Evolutionary conservation across 2,329 filamentous ascomycete species (phyloP).

Genomic region (Coniochaeta pulveracea): DNA sequence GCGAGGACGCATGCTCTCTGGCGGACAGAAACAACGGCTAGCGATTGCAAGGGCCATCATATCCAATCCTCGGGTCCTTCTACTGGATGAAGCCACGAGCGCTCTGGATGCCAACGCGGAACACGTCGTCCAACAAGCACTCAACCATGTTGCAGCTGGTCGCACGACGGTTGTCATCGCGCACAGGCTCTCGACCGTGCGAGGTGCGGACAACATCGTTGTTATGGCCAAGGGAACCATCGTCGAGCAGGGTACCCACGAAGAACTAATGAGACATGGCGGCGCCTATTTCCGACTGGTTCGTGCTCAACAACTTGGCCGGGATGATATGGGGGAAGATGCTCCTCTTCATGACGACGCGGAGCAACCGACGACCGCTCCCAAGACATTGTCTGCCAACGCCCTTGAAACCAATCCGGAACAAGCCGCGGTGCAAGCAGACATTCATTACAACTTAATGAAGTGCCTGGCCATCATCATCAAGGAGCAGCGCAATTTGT

Average conservation of each 20-base stretch:
- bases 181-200: slow-evolving; percentile 44
- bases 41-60: slow-evolving; percentile 57
- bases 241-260: slow-evolving; percentile 18
- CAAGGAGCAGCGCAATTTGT: slow-evolving; percentile 6
- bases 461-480: slow-evolving; percentile 6
- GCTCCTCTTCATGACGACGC: background rate
- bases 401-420: background rate
- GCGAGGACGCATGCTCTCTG: slow-evolving; percentile 51
- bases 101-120: slow-evolving; percentile 35
- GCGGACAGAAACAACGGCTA: slow-evolving; percentile 56
- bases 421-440: background rate
- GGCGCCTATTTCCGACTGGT: slow-evolving; percentile 14
- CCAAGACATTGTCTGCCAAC: slow-evolving; percentile 3
- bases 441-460: slow-evolving; percentile 5
- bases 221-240: slow-evolving; percentile 22
- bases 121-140: slow-evolving; percentile 41
- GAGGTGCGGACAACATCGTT: slow-evolving; percentile 28
- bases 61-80: slow-evolving; percentile 50
- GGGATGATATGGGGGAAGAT: slow-evolving; percentile 3
- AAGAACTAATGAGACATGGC: slow-evolving; percentile 12
- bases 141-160: slow-evolving; percentile 42
- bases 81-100: slow-evolving; percentile 57
- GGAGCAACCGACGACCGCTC: background rate
- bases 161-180: slow-evolving; percentile 58
- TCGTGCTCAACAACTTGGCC: slow-evolving; percentile 8